Percentiles rank a stretch among this genome's conserved stretches.
Evolutionary conservation across 306 rosid genomes (phyloP).

Genomic region (Cucumis hystrix): DNA sequence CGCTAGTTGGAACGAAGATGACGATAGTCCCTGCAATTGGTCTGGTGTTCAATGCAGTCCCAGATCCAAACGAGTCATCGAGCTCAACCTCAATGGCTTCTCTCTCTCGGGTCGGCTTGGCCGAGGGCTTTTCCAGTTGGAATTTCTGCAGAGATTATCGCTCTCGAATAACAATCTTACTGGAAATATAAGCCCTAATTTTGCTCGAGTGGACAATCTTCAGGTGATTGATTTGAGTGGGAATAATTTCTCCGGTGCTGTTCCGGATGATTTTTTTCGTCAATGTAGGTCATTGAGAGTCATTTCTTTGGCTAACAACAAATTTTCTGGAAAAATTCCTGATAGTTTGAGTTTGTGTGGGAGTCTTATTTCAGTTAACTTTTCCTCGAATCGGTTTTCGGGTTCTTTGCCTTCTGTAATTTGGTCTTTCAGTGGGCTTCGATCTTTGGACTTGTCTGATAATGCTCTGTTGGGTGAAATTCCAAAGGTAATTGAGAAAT

Average conservation of each 20-base stretch:
- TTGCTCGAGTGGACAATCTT: slow-evolving; percentile 37
- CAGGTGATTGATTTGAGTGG: slow-evolving; percentile 51
- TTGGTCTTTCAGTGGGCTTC: slow-evolving; percentile 56
- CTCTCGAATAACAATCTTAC: slow-evolving; percentile 49
- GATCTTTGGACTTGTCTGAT: slow-evolving; percentile 59
- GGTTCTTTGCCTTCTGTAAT: slow-evolving; percentile 43
- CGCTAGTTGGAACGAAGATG: slow-evolving; percentile 81
- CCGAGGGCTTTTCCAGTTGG: slow-evolving; percentile 63
- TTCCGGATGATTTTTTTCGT: slow-evolving; percentile 33
- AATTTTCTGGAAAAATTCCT: slow-evolving; percentile 55
- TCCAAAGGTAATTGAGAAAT: slow-evolving; percentile 36
- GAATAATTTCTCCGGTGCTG: slow-evolving; percentile 42
- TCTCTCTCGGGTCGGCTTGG: slow-evolving; percentile 57
- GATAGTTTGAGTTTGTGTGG: slow-evolving; percentile 38
- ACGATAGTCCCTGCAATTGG: slow-evolving; percentile 68
- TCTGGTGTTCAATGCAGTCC: slow-evolving; percentile 42
- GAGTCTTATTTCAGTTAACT: slow-evolving; percentile 38
- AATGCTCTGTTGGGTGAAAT: slow-evolving; percentile 49
- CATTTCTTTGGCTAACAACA: slow-evolving; percentile 50
- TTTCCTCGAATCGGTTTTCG: slow-evolving; percentile 47
- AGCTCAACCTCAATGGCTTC: slow-evolving; percentile 41
- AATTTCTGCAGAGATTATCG: slow-evolving; percentile 46
- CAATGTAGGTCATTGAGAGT: slow-evolving; percentile 42
- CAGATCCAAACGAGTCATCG: slow-evolving; percentile 34
- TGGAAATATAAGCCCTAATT: slow-evolving; percentile 4